Evolutionary conservation across 441 rosid genomes (phyloP).

Genomic region (Omphalea diandra): DNA sequence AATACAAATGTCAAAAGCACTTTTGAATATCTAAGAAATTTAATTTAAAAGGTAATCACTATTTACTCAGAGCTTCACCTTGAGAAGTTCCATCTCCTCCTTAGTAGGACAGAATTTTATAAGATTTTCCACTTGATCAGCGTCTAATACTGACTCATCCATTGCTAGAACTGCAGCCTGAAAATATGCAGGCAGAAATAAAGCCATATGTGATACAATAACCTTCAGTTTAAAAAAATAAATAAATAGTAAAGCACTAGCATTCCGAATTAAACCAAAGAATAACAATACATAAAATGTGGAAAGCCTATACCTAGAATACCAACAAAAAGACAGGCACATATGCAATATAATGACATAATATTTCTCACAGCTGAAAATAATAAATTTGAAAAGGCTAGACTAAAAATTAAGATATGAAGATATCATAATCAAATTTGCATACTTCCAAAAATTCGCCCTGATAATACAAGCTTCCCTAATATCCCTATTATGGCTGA

Average conservation of each 20-base stretch:
- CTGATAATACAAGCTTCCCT: not conserved
- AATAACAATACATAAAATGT: too few species aligned
- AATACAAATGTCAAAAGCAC: too few species aligned
- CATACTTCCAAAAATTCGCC: not conserved
- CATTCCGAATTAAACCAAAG: constrained; percentile 1
- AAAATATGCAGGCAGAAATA: constrained; percentile 24
- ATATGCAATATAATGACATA: too few species aligned
- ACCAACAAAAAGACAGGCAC: too few species aligned
- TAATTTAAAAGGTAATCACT: constrained; percentile 15
- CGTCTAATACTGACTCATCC: constrained; percentile 90
- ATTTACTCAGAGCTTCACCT: constrained; percentile 53
- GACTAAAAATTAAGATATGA: not conserved
- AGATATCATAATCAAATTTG: not conserved
- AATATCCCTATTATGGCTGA: not conserved
- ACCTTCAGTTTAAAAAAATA: not conserved
- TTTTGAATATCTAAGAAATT: too few species aligned
- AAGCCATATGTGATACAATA: constrained; percentile 3
- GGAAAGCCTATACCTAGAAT: too few species aligned
- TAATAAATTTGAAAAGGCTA: not conserved
- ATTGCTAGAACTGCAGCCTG: constrained; percentile 95
- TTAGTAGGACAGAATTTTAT: constrained; percentile 96
- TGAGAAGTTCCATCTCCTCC: constrained; percentile 98
- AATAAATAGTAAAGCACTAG: not conserved
- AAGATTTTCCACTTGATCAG: constrained; percentile 97
- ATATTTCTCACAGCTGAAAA: not conserved